phyloP scores from a whole-genome alignment of 208 protist genomes.

The Leptomonas seymouri region DNA sequence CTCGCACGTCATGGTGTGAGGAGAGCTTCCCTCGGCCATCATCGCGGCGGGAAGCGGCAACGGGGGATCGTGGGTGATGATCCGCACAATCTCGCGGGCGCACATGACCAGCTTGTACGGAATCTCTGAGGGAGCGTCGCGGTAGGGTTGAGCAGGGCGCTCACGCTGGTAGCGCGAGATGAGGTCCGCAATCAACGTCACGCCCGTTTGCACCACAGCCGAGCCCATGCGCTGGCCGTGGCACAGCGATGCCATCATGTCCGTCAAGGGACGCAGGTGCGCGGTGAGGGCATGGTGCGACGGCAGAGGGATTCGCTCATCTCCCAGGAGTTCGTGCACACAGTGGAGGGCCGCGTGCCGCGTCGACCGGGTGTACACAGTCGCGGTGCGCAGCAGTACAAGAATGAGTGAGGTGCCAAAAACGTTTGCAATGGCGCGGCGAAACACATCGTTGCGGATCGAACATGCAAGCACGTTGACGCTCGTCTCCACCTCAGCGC shows the following conservation, averaged over 20 bases:
- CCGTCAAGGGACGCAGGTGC: conserved; percentile 60
- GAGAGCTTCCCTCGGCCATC: conserved; percentile 35
- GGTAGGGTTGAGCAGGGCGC: conserved; percentile 34
- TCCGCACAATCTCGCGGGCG: conserved; percentile 51
- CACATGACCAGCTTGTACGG: conserved; percentile 78
- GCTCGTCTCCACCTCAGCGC: conserved; percentile 45
- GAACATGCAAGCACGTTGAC: conserved; percentile 49
- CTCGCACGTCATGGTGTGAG: conserved; percentile 63
- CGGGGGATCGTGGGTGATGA: conserved; percentile 69
- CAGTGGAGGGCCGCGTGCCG: conserved; percentile 79
- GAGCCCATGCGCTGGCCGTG: conserved; percentile 63
- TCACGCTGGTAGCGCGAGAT: conserved; percentile 63
- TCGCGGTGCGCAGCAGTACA: conserved; percentile 71
- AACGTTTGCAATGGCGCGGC: conserved; percentile 39
- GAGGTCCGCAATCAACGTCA: conserved; percentile 81
- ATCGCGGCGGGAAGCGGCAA: conserved; percentile 65
- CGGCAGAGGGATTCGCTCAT: conserved; percentile 51
- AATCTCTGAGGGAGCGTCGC: conserved; percentile 38
- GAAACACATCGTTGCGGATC: conserved; percentile 43
- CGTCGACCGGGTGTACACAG: conserved; percentile 54
- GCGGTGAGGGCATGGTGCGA: conserved; percentile 55
- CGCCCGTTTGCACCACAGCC: conserved; percentile 80
- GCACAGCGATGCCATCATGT: conserved; percentile 82
- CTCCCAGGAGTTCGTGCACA: conserved; percentile 71
- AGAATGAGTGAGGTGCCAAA: conserved; percentile 64